Evolutionary conservation across 2,329 filamentous ascomycete species (phyloP).

Genomic region (Trichoderma gracile): DNA sequence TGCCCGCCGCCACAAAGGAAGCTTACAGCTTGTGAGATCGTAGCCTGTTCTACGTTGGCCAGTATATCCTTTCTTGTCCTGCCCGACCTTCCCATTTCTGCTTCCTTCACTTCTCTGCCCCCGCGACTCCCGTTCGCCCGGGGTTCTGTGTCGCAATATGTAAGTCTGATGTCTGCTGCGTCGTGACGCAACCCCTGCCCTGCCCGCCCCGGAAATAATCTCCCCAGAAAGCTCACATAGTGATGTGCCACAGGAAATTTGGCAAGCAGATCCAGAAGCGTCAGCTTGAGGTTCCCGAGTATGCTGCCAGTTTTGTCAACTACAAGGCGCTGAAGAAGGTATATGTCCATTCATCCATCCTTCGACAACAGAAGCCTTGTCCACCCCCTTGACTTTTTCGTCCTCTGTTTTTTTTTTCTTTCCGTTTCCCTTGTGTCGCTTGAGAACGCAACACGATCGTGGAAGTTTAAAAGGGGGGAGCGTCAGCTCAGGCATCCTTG

Average conservation of each 20-base stretch:
- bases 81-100: constrained; percentile 9
- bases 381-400: not conserved
- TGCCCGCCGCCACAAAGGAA: constrained; percentile 4
- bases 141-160: constrained; percentile 37
- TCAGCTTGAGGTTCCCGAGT: constrained; percentile 98
- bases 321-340: constrained; percentile 99
- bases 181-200: constrained; percentile 24
- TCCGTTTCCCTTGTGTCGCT: not conserved
- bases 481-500: constrained; percentile 15
- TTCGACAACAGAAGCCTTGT: not conserved
- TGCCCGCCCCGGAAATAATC: constrained; percentile 15
- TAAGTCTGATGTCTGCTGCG: constrained; percentile 34
- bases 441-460: not conserved
- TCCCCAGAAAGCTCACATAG: constrained; percentile 20
- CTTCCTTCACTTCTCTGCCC: constrained; percentile 18
- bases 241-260: constrained; percentile 80
- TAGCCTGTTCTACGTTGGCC: constrained; percentile 4
- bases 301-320: constrained; percentile 98
- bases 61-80: constrained; percentile 17
- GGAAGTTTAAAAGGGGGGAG: constrained; percentile 14
- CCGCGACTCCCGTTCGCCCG: constrained; percentile 22
- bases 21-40: constrained; percentile 10
- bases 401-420: not conserved
- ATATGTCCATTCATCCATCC: not conserved
- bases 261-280: constrained; percentile 99